phyloP scores from a whole-genome alignment of 495 filamentous ascomycete genomes.

The Sphaerosporella brunnea region DNA sequence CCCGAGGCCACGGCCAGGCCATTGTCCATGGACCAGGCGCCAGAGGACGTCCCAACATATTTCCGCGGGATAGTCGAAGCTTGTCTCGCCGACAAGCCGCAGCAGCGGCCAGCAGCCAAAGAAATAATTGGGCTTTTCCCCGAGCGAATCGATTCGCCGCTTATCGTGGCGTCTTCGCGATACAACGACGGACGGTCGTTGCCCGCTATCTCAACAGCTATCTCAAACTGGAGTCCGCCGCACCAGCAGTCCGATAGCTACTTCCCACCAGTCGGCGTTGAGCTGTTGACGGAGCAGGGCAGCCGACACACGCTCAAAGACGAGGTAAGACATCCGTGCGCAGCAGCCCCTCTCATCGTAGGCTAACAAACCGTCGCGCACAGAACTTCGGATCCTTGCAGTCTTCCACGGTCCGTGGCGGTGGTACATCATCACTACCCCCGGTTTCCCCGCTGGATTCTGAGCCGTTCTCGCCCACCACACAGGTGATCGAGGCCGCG shows the following conservation, averaged over 20 bases:
- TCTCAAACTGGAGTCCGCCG: no score
- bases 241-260: background rate
- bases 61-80: slow-evolving; percentile 40
- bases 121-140: slow-evolving; percentile 40
- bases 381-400: no score
- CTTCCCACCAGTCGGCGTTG: background rate
- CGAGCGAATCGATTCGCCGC: slow-evolving; percentile 7
- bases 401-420: no score
- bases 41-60: slow-evolving; percentile 39
- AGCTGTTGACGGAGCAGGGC: background rate
- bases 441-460: background rate
- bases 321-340: background rate
- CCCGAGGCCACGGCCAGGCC: slow-evolving; percentile 69
- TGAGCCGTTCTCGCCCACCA: background rate
- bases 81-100: slow-evolving; percentile 40
- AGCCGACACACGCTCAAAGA: background rate
- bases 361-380: no score
- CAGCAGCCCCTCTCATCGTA: background rate
- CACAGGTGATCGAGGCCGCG: slow-evolving; percentile 1
- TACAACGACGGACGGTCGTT: background rate
- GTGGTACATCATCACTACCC: no score
- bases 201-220: background rate
- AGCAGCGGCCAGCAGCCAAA: slow-evolving; percentile 38
- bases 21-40: slow-evolving; percentile 32
- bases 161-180: background rate